Conservation (phyloP, 441 rosid genomes). For the Arabidopsis lyrata region DNA sequence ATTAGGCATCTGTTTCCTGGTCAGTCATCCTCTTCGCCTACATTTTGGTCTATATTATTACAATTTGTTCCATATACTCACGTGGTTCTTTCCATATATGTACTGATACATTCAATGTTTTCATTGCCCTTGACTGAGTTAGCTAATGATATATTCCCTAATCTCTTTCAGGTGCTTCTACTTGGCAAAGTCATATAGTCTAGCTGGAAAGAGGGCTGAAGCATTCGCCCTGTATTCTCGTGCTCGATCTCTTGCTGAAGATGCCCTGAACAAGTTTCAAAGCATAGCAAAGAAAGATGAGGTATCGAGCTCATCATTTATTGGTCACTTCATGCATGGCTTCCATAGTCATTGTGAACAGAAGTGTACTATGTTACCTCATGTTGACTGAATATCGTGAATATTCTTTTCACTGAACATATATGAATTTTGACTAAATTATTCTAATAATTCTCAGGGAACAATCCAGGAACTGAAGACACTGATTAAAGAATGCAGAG, state of each 20-base stretch:
- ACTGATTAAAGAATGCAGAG: conserved; percentile 73
- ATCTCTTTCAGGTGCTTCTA: conserved; percentile 78
- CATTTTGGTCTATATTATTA: conserved; percentile 10
- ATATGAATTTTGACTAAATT: background rate
- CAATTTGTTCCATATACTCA: background rate
- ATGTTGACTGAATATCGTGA: background rate
- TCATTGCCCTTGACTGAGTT: conserved; percentile 39
- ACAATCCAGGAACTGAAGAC: conserved; percentile 69
- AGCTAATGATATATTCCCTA: conserved; percentile 9
- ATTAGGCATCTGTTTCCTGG: background rate
- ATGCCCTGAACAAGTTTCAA: conserved; percentile 68
- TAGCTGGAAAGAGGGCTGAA: conserved; percentile 92
- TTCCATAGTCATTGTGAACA: conserved; percentile 49
- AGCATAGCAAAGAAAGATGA: conserved; percentile 73
- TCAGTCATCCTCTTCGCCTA: conserved; percentile 2
- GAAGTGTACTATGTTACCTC: conserved; percentile 9
- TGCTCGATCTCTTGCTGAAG: conserved; percentile 79
- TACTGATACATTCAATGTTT: conserved; percentile 8
- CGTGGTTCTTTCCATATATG: background rate
- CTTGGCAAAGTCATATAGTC: conserved; percentile 88
- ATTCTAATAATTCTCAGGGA: conserved; percentile 47
- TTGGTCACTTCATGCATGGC: conserved; percentile 15
- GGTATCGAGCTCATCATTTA: conserved; percentile 57
- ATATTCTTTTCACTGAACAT: background rate
- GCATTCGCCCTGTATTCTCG: conserved; percentile 80